Conservation (phyloP, 208 protist species). For the Perkinsela sp. region DNA sequence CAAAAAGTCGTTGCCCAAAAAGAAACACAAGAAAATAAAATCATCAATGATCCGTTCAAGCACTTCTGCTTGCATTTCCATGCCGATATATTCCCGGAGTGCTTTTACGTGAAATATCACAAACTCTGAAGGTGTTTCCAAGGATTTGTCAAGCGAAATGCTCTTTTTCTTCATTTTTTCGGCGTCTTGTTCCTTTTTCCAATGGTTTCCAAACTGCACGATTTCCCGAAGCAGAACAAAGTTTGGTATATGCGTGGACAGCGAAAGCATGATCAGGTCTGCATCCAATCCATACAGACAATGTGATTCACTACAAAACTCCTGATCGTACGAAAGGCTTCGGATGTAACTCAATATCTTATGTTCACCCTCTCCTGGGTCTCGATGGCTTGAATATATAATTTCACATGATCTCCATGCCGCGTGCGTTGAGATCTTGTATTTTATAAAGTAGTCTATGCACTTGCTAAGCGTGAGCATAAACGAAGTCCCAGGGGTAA, state of each 20-base stretch:
- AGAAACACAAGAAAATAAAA: constrained; percentile 87
- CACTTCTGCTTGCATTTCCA: constrained; percentile 38
- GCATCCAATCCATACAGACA: constrained; percentile 93
- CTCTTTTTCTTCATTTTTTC: constrained; percentile 43
- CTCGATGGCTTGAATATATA: constrained; percentile 73
- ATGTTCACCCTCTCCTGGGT: constrained; percentile 94
- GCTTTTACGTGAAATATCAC: constrained; percentile 66
- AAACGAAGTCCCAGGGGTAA: constrained; percentile 91
- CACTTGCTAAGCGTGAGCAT: constrained; percentile 72
- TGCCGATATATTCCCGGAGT: constrained; percentile 76
- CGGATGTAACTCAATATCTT: constrained; percentile 98
- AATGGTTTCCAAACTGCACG: constrained; percentile 29
- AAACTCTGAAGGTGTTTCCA: constrained; percentile 43
- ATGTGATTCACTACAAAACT: constrained; percentile 79
- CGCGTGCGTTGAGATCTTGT: constrained; percentile 63
- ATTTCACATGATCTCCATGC: constrained; percentile 72
- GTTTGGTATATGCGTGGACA: constrained; percentile 80
- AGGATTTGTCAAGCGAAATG: constrained; percentile 35
- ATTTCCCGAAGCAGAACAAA: constrained; percentile 85
- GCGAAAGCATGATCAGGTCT: constrained; percentile 87
- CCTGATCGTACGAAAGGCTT: constrained; percentile 45
- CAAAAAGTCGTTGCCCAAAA: constrained; percentile 96
- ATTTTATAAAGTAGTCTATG: constrained; percentile 76
- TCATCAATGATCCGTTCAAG: constrained; percentile 81
- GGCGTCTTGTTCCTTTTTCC: constrained; percentile 27